Evolutionary conservation across 2,329 filamentous ascomycete species (phyloP).

Genomic region (Bipolaris victoriae): DNA sequence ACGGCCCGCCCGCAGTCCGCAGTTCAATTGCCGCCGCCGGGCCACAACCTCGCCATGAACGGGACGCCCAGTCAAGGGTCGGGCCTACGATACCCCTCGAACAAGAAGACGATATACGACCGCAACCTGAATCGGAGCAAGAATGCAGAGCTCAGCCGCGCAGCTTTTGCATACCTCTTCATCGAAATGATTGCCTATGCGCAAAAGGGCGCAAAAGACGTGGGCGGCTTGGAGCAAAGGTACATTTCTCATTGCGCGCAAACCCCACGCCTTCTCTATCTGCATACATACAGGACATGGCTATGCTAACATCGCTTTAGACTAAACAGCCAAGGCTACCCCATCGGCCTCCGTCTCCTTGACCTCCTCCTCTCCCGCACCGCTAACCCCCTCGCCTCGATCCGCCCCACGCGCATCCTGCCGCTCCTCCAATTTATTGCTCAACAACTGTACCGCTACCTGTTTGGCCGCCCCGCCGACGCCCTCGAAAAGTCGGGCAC

Average conservation of each 20-base stretch:
- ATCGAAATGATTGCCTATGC: constrained; percentile 96
- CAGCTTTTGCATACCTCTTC: constrained; percentile 95
- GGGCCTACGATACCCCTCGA: constrained; percentile 85
- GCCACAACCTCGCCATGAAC: constrained; percentile 32
- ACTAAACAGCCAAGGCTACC: constrained; percentile 89
- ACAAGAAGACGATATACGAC: constrained; percentile 98
- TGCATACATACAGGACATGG: not conserved
- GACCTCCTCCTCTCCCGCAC: constrained; percentile 86
- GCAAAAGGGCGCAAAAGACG: constrained; percentile 86
- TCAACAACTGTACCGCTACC: constrained; percentile 86
- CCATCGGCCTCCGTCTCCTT: constrained; percentile 90
- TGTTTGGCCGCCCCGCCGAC: constrained; percentile 90
- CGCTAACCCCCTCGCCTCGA: constrained; percentile 49
- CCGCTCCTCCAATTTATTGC: constrained; percentile 94
- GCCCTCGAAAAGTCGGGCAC: constrained; percentile 87
- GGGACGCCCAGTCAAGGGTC: constrained; percentile 31
- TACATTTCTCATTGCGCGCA: constrained; percentile 49
- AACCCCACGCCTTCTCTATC: not conserved
- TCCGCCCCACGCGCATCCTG: constrained; percentile 85
- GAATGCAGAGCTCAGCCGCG: constrained; percentile 86
- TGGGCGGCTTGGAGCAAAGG: constrained; percentile 92
- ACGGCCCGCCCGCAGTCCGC: constrained; percentile 7
- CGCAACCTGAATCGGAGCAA: constrained; percentile 89
- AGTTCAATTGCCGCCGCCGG: constrained; percentile 16
- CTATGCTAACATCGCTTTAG: constrained; percentile 52